A percentile compares a stretch with the other conserved stretches of the same genome.
Conservation (phyloP, 2,329 filamentous ascomycete genomes). For the Fusarium albidum region DNA sequence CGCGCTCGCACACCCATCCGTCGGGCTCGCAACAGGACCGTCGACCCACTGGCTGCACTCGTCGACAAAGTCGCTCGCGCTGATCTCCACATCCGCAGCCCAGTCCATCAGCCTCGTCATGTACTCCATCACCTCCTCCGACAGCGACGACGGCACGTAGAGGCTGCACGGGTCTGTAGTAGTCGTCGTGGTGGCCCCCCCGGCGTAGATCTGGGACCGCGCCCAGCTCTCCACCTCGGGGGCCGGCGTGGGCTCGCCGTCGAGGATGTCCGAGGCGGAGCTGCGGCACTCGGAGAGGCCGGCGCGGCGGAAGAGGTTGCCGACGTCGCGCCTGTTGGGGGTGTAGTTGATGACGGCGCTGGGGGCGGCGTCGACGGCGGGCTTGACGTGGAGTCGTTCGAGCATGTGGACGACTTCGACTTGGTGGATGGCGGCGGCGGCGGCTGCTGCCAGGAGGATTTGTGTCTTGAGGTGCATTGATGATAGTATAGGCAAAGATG, state of each 20-base stretch:
- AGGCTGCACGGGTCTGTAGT: slow-evolving; percentile 1
- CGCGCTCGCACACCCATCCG: background rate
- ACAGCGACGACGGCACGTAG: slow-evolving; percentile 1
- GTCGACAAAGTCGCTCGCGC: background rate
- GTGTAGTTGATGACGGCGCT: background rate
- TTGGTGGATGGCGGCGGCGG: background rate
- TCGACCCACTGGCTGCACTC: background rate
- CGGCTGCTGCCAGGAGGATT: background rate
- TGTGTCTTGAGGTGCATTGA: slow-evolving; percentile 1
- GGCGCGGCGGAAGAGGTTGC: background rate
- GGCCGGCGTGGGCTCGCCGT: background rate
- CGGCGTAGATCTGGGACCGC: no score
- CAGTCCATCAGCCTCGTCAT: background rate
- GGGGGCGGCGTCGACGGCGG: background rate
- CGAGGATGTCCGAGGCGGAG: background rate
- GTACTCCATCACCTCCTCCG: slow-evolving; percentile 1
- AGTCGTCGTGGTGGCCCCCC: background rate
- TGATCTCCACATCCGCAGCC: background rate
- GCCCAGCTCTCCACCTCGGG: slow-evolving; percentile 1
- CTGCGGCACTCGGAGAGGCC: background rate
- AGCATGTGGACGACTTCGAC: slow-evolving; percentile 1
- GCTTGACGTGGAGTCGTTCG: background rate
- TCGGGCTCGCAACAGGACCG: background rate
- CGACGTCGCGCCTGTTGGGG: slow-evolving; percentile 1
- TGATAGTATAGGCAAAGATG: no score